Evolutionary conservation across 345 rosid species (phyloP).

Genomic region (Abelmoschus esculentus): DNA sequence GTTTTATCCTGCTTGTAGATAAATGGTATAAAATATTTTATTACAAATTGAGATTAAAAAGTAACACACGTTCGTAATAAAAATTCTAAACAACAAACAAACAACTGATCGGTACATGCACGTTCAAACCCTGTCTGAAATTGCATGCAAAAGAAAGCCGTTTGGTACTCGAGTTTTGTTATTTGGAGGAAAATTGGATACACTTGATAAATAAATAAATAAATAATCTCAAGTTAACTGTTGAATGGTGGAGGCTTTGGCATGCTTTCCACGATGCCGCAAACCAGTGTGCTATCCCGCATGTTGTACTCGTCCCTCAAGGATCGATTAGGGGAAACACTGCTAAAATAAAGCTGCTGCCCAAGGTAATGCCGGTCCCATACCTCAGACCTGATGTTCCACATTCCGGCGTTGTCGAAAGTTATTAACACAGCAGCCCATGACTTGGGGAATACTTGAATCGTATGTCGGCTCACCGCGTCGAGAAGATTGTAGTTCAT

Average conservation of each 20-base stretch:
- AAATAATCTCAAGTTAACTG: not conserved
- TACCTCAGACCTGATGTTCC: constrained; percentile 75
- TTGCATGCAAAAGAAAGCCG: too few species aligned
- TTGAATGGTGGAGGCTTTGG: constrained; percentile 62
- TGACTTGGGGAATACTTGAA: constrained; percentile 77
- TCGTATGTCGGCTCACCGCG: constrained; percentile 75
- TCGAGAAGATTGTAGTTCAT: constrained; percentile 66
- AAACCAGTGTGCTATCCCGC: constrained; percentile 49
- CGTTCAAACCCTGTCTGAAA: too few species aligned
- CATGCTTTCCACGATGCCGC: constrained; percentile 53
- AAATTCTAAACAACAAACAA: too few species aligned
- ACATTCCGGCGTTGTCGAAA: constrained; percentile 89
- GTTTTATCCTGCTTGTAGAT: too few species aligned
- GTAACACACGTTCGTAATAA: too few species aligned
- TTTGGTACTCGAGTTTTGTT: too few species aligned
- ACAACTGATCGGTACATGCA: too few species aligned
- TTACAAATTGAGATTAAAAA: too few species aligned
- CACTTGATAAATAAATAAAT: too few species aligned
- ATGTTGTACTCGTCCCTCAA: constrained; percentile 80
- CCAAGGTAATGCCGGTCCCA: constrained; percentile 70
- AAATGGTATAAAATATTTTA: too few species aligned
- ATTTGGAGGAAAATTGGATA: too few species aligned
- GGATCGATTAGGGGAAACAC: constrained; percentile 56
- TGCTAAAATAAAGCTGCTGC: constrained; percentile 66
- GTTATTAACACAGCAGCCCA: constrained; percentile 82